Evolutionary conservation across 2,329 filamentous ascomycete genomes (phyloP), one percentile per base, ranked within the genome.

Genomic region (Plenodomus tracheiphilus): DNA sequence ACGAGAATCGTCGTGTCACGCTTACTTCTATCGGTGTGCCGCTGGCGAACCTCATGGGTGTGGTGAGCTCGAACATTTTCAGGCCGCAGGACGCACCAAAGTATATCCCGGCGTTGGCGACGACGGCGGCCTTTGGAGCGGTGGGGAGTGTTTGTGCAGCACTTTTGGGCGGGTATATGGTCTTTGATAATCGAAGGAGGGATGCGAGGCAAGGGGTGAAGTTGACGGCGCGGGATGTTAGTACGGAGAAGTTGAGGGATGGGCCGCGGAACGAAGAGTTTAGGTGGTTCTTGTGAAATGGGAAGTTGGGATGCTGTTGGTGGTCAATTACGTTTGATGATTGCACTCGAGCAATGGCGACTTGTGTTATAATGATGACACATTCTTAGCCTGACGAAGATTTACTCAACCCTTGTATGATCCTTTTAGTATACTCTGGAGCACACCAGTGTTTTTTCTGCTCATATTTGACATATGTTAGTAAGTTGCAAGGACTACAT

Each of bases 21-120:
- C 75, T 91, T 13, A 91, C 88, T 0, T 85, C 83, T 21, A 80
- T 91, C 16, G 86, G 85, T 19, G 87, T 92, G 0, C 88, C 88
- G 0, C 68, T 89, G 9, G 88, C 88, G 3, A 92, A 92, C 56
- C 68, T 91, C 30, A 91, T 91, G 85, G 87, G 87, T 3, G 74
- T 90, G 0, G 84, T 90, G 0, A 78, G 79, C 21, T 83, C 81
- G 53, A 89, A 90, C 59, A 85, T 88, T 49, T 89, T 89, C 71
- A 76, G 80, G 15, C 75, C 77, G 34, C 71, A 85, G 58, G 84
- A 88, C 62, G 80, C 79, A 9, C 87, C 86, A 0, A 83, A 86
- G 59, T 89, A 89, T 61, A 75, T 82, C 45, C 85, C 85, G 1
- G 86, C 86, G 0, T 69, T 88, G 36, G 80, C 83, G 32, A 87